Evolutionary conservation across 1,284 basidiomycete species (phyloP).

Genomic region (Ustilago nuda): DNA sequence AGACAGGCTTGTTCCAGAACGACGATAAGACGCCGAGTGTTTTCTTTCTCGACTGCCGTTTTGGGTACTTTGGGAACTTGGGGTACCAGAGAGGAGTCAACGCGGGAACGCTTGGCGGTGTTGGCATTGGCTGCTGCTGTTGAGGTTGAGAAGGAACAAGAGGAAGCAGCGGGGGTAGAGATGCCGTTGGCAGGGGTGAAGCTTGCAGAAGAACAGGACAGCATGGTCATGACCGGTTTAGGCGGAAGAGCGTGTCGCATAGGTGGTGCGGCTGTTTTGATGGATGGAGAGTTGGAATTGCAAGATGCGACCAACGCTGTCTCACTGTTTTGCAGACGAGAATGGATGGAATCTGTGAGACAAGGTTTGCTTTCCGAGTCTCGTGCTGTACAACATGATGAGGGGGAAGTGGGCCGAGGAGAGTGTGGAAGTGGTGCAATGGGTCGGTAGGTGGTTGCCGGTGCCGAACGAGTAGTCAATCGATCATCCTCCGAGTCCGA

Average conservation of each 20-base stretch:
- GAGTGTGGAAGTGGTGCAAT: constrained; percentile 51
- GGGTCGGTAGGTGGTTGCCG: constrained; percentile 51
- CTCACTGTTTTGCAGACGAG: constrained; percentile 19
- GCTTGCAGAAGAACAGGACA: constrained; percentile 12
- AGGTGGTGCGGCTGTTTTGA: constrained; percentile 18
- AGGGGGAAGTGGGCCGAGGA: constrained; percentile 36
- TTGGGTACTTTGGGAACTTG: constrained; percentile 66
- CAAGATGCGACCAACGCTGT: constrained; percentile 14
- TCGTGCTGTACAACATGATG: constrained; percentile 24
- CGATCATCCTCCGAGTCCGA: constrained; percentile 48
- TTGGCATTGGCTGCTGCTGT: constrained; percentile 39
- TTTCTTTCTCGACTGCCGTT: constrained; percentile 60
- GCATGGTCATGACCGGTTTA: constrained; percentile 50
- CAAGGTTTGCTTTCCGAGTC: constrained; percentile 3
- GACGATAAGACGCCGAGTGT: constrained; percentile 77
- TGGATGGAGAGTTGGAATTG: constrained; percentile 20
- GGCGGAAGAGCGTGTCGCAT: constrained; percentile 59
- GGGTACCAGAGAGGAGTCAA: constrained; percentile 64
- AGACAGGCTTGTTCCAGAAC: constrained; percentile 93
- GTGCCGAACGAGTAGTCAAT: constrained; percentile 50
- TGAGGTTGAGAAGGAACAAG: constrained; percentile 20
- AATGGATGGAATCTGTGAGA: constrained; percentile 11
- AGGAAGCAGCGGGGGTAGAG: neutral
- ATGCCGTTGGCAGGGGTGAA: constrained; percentile 5
- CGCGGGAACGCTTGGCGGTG: constrained; percentile 58